Percentiles rank a stretch among this genome's conserved stretches.
phyloP scores from a whole-genome alignment of 495 filamentous ascomycete genomes.

The Letharia columbiana region DNA sequence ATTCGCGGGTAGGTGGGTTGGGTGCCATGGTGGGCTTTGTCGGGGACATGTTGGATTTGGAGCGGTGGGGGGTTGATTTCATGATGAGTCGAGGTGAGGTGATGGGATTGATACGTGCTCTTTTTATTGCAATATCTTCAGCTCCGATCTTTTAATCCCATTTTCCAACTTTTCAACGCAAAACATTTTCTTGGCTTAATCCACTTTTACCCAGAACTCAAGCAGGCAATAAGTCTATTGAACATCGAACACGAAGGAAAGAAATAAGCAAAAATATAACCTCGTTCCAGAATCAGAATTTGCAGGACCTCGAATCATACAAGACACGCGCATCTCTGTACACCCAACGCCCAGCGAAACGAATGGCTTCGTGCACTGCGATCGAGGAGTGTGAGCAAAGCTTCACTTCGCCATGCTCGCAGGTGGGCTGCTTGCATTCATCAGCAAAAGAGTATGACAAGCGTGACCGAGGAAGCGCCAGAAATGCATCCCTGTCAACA shows the following conservation, averaged over 20 bases:
- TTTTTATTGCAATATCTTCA: neutral
- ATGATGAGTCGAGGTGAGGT: neutral
- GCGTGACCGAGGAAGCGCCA: neutral
- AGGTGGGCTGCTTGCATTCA: neutral
- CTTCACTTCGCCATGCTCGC: neutral
- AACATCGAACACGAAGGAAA: neutral
- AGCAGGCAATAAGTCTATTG: neutral
- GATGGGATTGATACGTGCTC: neutral
- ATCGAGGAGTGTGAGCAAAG: neutral
- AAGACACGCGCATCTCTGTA: neutral
- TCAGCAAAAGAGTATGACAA: neutral
- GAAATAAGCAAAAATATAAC: neutral
- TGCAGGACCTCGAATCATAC: neutral
- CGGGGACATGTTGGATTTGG: neutral
- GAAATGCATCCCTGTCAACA: neutral
- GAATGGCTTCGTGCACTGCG: neutral
- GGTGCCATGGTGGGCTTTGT: neutral
- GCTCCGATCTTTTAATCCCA: neutral
- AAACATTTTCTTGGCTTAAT: neutral
- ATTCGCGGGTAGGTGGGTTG: neutral
- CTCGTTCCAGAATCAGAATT: too few species aligned
- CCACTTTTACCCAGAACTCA: too few species aligned
- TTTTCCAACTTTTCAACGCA: neutral
- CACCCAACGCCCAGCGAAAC: neutral
- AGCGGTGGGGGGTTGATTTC: neutral